Base-by-base conservation (phyloP, 345 rosid species). In the Xanthoceras sorbifolium region DNA sequence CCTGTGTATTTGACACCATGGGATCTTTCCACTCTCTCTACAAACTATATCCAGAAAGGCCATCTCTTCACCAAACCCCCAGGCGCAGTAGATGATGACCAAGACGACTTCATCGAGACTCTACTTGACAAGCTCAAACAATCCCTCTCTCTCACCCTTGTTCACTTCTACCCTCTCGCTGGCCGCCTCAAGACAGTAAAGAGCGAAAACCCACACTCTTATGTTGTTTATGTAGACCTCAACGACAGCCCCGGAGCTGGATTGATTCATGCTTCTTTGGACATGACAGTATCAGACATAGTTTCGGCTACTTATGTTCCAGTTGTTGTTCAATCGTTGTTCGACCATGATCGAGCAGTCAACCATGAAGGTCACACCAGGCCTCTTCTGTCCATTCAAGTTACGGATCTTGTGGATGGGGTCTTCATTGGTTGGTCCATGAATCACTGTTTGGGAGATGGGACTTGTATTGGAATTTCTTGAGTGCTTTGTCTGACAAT, bases 141-240 rank as follows among this genome's bases (percentile, higher is more conserved):
- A 5, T 94, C 97, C 42, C 90, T 89, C 0, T 82, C 93, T 9
- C 78, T 76, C 23, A 77, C 95, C 14, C 97, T 91, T 0, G 80
- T 86, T 55, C 91, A 94, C 78, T 91, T 87, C 85, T 85, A 87
- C 79, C 97, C 98, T 0, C 90, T 92, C 0, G 81, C 93, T 3
- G 94, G 98, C 74, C 93, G 97, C n/a, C 84, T 92, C 0, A 79
- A 74, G n/a, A 80, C 94, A 0, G 8, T 23, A 5, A 76, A 32
- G 60, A 52, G 42, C 1, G 63, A 82, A 15, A 80, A 78, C 50
- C 89, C 89, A 0, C 77, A 85, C 4, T 80, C 88, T 2, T 90
- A 80, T 68, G 79, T 82, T 0, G 80, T 94, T 67, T 89, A 60
- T 64, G 90, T 90, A 1, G 92, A 91, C 62, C 86, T 90, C 84